Evolutionary conservation across 2,329 filamentous ascomycete species (phyloP), one percentile per base, ranked within the genome.

Genomic region (Dendrostoma leiphaemia): DNA sequence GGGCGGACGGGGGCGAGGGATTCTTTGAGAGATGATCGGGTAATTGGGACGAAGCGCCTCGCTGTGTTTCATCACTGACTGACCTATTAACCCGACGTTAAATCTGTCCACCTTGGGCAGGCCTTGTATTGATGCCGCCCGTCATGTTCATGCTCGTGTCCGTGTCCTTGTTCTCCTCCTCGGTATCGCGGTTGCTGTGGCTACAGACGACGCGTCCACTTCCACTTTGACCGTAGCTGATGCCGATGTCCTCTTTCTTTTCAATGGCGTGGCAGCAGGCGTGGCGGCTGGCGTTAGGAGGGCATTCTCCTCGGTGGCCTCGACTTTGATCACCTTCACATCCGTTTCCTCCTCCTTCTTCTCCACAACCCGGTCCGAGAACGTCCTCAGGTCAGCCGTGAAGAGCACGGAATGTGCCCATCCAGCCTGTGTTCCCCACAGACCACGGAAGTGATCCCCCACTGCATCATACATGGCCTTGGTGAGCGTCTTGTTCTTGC

Each of bases 361-460:
- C 21, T 47, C 47, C 15, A 44, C 34, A 40, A 80, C 75, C 21
- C 81, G 79, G 60, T 90, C 88, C 0, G 91, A 87, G 65, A 97
- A 97, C 0, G 90, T 83, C 65, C 84, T 89, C 53, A 99, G 71
- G 66, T 99, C 92, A 0, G 94, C 95, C 0, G 94, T 96, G 66
- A 99, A 99, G 12, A 99, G 77, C 8, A 99, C 94, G 3, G 90
- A 96, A 73, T 99, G 94, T 9, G 95, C 94, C 95, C 95, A 99
- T 1, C 94, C 94, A 1, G 94, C 94, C 64, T 97, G 90, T 55
- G 88, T 83, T 0, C 94, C 94, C 94, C 95, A 99, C 1, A 97
- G 78, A 34, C 79, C 79, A 52, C 94, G 83, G 64, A 99, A 99
- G 64, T 95, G 89, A 59, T 96, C 89, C 0, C 89, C 94, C 13